A percentile compares a stretch with the other conserved stretches of the same genome.
These are phyloP conservation scores for Puya raimondii DNA, from an alignment of 176 grass and related monocot genomes.

Conservation along the genomic window DNA sequence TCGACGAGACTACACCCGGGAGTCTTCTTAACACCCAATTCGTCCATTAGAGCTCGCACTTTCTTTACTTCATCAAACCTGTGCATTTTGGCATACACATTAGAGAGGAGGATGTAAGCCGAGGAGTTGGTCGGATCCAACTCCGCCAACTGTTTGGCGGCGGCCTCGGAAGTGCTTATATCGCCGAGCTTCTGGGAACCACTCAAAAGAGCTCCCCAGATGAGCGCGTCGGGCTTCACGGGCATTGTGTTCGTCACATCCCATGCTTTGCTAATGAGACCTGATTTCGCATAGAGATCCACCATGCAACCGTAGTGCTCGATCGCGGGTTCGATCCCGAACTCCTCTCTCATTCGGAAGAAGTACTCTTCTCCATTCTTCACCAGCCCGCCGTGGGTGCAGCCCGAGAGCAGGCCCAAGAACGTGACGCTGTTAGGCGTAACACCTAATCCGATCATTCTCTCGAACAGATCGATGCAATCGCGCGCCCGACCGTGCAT, in stretches of 20 bases:
- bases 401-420: slow-evolving; percentile 7
- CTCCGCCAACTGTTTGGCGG: background rate
- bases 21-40: slow-evolving; percentile 6
- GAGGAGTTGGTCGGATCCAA: slow-evolving; percentile 2
- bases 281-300: slow-evolving; percentile 18
- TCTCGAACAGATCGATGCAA: slow-evolving; percentile 3
- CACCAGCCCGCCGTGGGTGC: slow-evolving; percentile 15
- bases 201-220: slow-evolving; percentile 19
- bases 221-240: background rate
- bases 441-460: background rate
- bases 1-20: slow-evolving; percentile 10
- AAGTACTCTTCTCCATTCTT: background rate
- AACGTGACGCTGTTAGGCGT: slow-evolving; percentile 8
- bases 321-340: background rate
- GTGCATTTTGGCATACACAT: slow-evolving; percentile 1
- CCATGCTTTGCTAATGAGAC: slow-evolving; percentile 2
- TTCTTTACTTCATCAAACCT: slow-evolving; percentile 11
- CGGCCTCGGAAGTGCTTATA: background rate
- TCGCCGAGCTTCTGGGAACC: slow-evolving; percentile 12
- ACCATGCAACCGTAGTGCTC: slow-evolving; percentile 21
- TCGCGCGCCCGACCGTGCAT: slow-evolving; percentile 1
- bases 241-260: slow-evolving; percentile 4
- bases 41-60: slow-evolving; percentile 14
- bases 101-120: slow-evolving; percentile 12
- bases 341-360: slow-evolving; percentile 7